Evolutionary conservation across 176 grass and related monocot genomes (phyloP).

Genomic region (Ampelocalamus luodianensis): DNA sequence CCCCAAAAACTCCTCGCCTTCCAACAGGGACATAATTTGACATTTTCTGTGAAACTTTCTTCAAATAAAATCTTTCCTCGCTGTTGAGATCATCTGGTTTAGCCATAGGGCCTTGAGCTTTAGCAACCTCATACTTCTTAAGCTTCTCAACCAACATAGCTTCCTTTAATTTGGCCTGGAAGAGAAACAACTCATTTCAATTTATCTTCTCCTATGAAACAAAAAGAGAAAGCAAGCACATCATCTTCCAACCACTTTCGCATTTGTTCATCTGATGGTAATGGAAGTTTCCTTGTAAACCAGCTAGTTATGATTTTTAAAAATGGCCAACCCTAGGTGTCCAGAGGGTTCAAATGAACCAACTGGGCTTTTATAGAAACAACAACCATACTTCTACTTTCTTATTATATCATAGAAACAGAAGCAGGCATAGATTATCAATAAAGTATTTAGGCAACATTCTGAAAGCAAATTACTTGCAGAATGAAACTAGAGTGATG

Average conservation of each 20-base stretch:
- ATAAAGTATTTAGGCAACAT: neutral
- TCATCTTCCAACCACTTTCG: neutral
- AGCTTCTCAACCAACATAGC: constrained; percentile 72
- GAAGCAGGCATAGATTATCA: neutral
- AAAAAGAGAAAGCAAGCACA: constrained; percentile 21
- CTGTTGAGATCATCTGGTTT: constrained; percentile 66
- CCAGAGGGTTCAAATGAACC: constrained; percentile 11
- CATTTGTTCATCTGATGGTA: neutral
- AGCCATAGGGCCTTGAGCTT: constrained; percentile 69
- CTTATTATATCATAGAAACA: constrained; percentile 12
- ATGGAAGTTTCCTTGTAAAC: neutral
- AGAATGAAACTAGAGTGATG: neutral
- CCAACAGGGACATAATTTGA: constrained; percentile 94
- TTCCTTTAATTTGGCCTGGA: constrained; percentile 91
- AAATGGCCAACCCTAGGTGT: neutral
- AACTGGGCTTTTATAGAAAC: neutral
- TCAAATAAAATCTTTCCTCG: constrained; percentile 81
- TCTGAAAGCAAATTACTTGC: neutral
- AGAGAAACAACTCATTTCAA: constrained; percentile 22
- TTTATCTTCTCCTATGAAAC: neutral
- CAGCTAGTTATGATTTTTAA: constrained; percentile 10
- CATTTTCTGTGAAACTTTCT: constrained; percentile 91
- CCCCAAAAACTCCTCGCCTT: constrained; percentile 85
- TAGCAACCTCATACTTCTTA: constrained; percentile 72
- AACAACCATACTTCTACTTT: neutral